A percentile compares a stretch with the other conserved stretches of the same genome.
These are phyloP conservation scores for Protomyces lactucae-debilis DNA, from an alignment of 1,139 yeast species.

Conservation along the genomic window DNA sequence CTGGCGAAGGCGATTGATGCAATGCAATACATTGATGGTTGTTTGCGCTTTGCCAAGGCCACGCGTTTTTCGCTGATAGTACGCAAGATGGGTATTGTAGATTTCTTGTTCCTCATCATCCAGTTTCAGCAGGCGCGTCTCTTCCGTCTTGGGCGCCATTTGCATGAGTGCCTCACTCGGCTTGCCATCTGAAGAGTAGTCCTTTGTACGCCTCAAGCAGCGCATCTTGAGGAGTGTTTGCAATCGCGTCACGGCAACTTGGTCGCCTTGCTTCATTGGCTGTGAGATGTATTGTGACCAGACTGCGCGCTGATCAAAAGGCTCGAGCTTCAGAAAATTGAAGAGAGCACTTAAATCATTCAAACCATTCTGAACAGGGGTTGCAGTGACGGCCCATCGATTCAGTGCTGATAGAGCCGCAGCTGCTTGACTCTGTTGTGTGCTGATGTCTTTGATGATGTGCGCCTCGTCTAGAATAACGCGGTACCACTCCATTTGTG, in stretches of 20 bases:
- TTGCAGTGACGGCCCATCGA: conserved; percentile 84
- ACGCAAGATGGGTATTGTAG: conserved; percentile 22
- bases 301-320: conserved; percentile 46
- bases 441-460: conserved; percentile 70
- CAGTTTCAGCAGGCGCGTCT: conserved; percentile 61
- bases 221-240: conserved; percentile 72
- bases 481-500: conserved; percentile 60
- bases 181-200: conserved; percentile 45
- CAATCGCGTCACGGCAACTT: conserved; percentile 56
- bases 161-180: conserved; percentile 58
- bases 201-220: conserved; percentile 71
- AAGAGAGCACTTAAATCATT: conserved; percentile 75
- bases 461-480: conserved; percentile 81
- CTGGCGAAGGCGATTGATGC: conserved; percentile 23
- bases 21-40: conserved; percentile 18
- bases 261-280: conserved; percentile 47
- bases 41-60: conserved; percentile 18
- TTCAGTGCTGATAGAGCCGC: conserved; percentile 53
- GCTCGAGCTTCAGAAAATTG: conserved; percentile 62
- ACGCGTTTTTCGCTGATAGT: conserved; percentile 18
- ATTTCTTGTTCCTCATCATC: conserved; percentile 42
- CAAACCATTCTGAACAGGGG: conserved; percentile 86
- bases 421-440: conserved; percentile 76
- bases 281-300: conserved; percentile 58
- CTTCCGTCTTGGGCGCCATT: conserved; percentile 68